Conservation (phyloP, 164 flowering plant species). For the Magnolia officinalis region DNA sequence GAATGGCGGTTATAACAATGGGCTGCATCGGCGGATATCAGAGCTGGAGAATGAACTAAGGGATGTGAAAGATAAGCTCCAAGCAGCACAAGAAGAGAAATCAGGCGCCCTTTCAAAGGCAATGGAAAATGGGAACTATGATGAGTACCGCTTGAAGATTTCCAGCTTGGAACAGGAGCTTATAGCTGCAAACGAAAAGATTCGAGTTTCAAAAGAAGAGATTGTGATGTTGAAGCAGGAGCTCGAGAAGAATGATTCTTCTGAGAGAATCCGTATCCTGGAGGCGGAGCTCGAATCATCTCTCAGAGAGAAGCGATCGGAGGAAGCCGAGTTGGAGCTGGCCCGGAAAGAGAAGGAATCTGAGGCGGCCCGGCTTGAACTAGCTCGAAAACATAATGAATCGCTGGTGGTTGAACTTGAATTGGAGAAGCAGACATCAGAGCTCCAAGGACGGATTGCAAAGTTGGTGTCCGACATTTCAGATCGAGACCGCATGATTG, state of each 20-base stretch:
- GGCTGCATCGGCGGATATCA: constrained; percentile 30
- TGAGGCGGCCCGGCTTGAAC: constrained; percentile 6
- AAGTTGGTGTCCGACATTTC: constrained; percentile 20
- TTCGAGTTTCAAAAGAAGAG: constrained; percentile 43
- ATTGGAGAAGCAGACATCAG: constrained; percentile 14
- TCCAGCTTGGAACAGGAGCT: constrained; percentile 51
- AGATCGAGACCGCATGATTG: constrained; percentile 47
- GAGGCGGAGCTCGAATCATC: constrained; percentile 15
- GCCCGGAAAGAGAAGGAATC: not conserved
- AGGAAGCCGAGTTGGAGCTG: not conserved
- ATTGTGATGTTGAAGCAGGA: constrained; percentile 40
- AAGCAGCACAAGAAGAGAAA: constrained; percentile 33
- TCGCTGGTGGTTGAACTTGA: constrained; percentile 27
- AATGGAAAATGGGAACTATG: constrained; percentile 24
- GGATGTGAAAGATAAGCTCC: constrained; percentile 52
- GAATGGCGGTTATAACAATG: constrained; percentile 33
- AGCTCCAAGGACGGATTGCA: constrained; percentile 21
- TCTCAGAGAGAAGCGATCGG: constrained; percentile 5
- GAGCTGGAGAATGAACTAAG: constrained; percentile 59
- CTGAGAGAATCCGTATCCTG: not conserved
- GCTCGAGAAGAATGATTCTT: constrained; percentile 31
- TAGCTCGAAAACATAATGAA: constrained; percentile 19
- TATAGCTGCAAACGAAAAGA: constrained; percentile 34
- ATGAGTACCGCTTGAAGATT: constrained; percentile 26
- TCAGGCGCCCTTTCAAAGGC: constrained; percentile 20